Base-by-base conservation (phyloP, 2,329 filamentous ascomycete genomes). In the Apiospora saccharicola region DNA sequence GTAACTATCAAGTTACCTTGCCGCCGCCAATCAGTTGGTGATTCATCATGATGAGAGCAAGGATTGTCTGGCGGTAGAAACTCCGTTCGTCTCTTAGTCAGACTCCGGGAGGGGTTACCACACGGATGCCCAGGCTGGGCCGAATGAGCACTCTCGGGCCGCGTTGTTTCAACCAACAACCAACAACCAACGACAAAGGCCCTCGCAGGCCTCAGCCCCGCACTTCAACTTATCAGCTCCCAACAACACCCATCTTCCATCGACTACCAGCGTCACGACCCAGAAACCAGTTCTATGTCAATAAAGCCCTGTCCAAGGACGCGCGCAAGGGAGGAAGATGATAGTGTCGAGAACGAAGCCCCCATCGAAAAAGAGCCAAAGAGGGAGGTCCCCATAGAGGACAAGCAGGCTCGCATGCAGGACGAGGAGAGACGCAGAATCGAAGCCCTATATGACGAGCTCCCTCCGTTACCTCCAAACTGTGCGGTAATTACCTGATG, bases 401-500 rank as follows among this genome's bases (percentile, higher is more conserved):
- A 46, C 44, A 46, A 26, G n/a, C n/a, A 26, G 12, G 12, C 8
- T 2, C 14, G 22, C 4, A 67, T 57, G 53, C 4, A 43, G 4
- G 53, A 61, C 4, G 51, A 47, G 12, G 69, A 67, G 7, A 67
- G 10, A n/a, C 34, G 24, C 13, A 67, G 24, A 24, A 67, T 71
- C 16, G 34, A 44, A 61, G 69, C 51, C 12, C 14, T 16, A 12
- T 71, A 71, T 64, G 26, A 5, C 2, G 69, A 67, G 22, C 51
- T 71, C 4, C 53, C 69, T 8, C 24, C 53, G 3, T 13, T 71
- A 1, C 69, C 69, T 12, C 53, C 37, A 0, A 2, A 47, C 44
- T 24, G 53, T 71, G 43, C 53, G 53, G 1, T 71, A n/a, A n/a
- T n/a, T n/a, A 64, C 26, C 51, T 67, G 6, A 61, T 71, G 24